Conservation (phyloP, 768 basidiomycete genomes). For the Xerocomus spinulosus region DNA sequence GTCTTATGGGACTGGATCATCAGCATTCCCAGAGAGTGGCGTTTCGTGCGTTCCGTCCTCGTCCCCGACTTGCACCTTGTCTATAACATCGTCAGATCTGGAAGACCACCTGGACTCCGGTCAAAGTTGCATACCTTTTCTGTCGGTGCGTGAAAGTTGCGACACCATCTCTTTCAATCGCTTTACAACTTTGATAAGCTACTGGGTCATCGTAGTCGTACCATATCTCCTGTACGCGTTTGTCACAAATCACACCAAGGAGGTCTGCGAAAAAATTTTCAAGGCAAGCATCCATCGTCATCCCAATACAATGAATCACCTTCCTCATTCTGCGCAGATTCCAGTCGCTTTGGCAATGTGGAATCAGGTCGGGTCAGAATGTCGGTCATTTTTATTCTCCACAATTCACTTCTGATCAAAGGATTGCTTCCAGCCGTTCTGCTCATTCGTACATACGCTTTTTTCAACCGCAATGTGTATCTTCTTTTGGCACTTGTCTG, state of each 20-base stretch:
- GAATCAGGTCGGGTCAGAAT: constrained; percentile 83
- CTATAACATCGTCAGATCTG: constrained; percentile 50
- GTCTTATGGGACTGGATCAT: constrained; percentile 85
- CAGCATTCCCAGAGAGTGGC: constrained; percentile 71
- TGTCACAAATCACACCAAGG: constrained; percentile 59
- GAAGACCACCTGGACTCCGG: constrained; percentile 81
- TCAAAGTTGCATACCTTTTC: constrained; percentile 79
- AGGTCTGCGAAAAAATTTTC: constrained; percentile 66
- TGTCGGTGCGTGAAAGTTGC: constrained; percentile 56
- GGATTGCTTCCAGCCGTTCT: constrained; percentile 51
- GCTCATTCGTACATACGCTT: constrained; percentile 80
- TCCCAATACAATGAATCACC: not conserved
- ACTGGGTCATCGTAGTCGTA: constrained; percentile 79
- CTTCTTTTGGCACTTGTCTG: constrained; percentile 59
- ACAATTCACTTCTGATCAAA: constrained; percentile 3
- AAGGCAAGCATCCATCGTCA: constrained; percentile 39
- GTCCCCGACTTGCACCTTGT: not conserved
- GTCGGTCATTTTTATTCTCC: constrained; percentile 33
- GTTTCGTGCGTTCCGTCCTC: constrained; percentile 49
- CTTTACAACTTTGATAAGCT: constrained; percentile 38
- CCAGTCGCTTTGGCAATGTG: constrained; percentile 81
- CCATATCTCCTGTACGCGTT: constrained; percentile 78
- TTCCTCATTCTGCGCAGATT: constrained; percentile 41
- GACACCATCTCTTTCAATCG: constrained; percentile 1
- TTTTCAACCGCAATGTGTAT: constrained; percentile 75